Conservation (phyloP, 169 alveolate species). For the Perkinsus chesapeaki region DNA sequence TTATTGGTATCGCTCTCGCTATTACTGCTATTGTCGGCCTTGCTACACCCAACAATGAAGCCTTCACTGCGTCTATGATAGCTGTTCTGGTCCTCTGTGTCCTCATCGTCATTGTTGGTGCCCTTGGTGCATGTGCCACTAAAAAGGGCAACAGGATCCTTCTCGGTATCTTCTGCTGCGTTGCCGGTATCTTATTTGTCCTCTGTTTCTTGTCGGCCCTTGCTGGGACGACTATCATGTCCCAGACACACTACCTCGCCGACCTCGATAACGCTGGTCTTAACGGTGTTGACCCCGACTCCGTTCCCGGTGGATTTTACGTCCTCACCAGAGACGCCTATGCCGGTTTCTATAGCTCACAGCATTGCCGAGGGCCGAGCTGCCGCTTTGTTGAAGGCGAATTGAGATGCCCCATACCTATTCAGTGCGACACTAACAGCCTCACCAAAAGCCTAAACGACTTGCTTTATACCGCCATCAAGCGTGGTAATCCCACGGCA, state of each 20-base stretch:
- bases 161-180: background rate
- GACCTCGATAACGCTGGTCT: background rate
- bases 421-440: too few relatives aligned
- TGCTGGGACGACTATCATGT: too few relatives aligned
- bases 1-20: background rate
- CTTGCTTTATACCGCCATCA: too few relatives aligned
- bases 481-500: too few relatives aligned
- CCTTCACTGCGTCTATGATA: background rate
- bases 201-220: background rate
- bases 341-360: background rate
- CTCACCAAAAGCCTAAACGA: too few relatives aligned
- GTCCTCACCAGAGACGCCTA: background rate
- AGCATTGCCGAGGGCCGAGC: too few relatives aligned
- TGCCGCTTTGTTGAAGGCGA: too few relatives aligned
- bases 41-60: background rate
- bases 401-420: too few relatives aligned
- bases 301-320: background rate
- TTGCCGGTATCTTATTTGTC: background rate
- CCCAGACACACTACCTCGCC: background rate
- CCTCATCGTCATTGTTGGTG: background rate
- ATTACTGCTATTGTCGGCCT: background rate
- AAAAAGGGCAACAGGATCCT: background rate
- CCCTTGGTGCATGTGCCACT: background rate
- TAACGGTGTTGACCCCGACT: background rate
- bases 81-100: background rate